Evolutionary conservation across 306 rosid species (phyloP).

Genomic region (apple (Malus domestica)): ASM211411v1 NC_041801.1:23222001-23222500

Average conservation of each 20-base stretch:
- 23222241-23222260: background rate
- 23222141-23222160: conserved; percentile 31
- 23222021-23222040: conserved; percentile 24
- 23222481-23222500: background rate
- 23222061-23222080: conserved; percentile 60
- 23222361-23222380: conserved; percentile 5
- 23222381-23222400: background rate
- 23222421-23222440: background rate
- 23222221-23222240: background rate
- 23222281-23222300: background rate
- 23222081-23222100: conserved; percentile 59
- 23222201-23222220: conserved; percentile 3
- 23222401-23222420: background rate
- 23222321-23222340: background rate
- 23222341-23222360: background rate
- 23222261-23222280: background rate
- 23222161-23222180: conserved; percentile 23
- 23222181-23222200: conserved; percentile 36
- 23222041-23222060: conserved; percentile 60
- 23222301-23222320: background rate
- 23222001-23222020: conserved; percentile 63
- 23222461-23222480: background rate
- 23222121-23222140: conserved; percentile 54
- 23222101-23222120: conserved; percentile 61
- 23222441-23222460: background rate